Percentiles rank a stretch among this genome's conserved stretches.
Evolutionary conservation across 2,329 filamentous ascomycete genomes (phyloP).

Genomic region (Aphanocladium album): DNA sequence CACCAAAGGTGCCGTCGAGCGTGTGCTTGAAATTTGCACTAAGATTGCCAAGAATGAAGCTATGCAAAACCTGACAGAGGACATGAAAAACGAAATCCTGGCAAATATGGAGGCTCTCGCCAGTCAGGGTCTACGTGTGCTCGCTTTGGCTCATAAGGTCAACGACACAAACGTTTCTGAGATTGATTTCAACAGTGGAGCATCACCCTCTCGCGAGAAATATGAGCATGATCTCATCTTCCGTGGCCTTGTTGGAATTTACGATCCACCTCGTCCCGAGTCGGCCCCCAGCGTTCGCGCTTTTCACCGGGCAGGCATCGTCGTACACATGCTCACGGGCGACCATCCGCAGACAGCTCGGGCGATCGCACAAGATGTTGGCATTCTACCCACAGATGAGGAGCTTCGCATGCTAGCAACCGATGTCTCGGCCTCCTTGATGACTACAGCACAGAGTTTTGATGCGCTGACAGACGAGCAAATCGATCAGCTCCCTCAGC

Average conservation of each 20-base stretch:
- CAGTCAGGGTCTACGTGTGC: conserved; percentile 60
- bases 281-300: conserved; percentile 48
- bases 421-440: conserved; percentile 50
- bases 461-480: conserved; percentile 57
- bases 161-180: conserved; percentile 15
- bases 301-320: conserved; percentile 55
- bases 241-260: conserved; percentile 61
- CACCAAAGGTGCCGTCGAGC: conserved; percentile 62
- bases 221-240: conserved; percentile 55
- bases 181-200: conserved; percentile 24
- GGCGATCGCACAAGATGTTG: conserved; percentile 56
- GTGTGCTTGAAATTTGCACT: conserved; percentile 56
- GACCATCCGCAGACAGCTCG: conserved; percentile 58
- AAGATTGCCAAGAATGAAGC: conserved; percentile 37
- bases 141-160: conserved; percentile 49
- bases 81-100: conserved; percentile 47
- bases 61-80: conserved; percentile 26
- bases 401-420: conserved; percentile 36
- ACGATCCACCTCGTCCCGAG: conserved; percentile 62
- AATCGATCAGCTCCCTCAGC: conserved; percentile 55
- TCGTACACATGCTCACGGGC: conserved; percentile 61
- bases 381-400: conserved; percentile 49
- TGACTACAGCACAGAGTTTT: conserved; percentile 60
- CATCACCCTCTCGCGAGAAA: conserved; percentile 17
- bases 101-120: conserved; percentile 62